phyloP scores from a whole-genome alignment of 768 basidiomycete species.

The Tulasnella calospora region DNA sequence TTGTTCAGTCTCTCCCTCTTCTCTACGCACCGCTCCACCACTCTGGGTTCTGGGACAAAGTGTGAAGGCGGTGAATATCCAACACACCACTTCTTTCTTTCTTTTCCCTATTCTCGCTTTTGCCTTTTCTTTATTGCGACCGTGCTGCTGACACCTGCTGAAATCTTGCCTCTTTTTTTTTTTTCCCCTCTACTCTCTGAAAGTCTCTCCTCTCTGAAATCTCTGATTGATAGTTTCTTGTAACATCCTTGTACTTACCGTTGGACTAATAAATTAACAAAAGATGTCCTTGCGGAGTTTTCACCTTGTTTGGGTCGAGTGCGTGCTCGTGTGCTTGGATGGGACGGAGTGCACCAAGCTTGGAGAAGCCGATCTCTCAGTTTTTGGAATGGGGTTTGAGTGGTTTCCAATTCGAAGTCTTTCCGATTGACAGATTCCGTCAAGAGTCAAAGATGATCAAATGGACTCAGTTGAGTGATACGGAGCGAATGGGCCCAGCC shows the following conservation, averaged over 20 bases:
- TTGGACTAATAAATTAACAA: not conserved
- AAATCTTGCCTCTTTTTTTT: not conserved
- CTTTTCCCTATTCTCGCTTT: not conserved
- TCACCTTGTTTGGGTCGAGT: too few relatives aligned
- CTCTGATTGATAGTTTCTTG: not conserved
- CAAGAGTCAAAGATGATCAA: not conserved
- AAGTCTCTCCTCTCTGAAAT: not conserved
- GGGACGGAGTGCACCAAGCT: too few relatives aligned
- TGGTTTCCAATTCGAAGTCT: too few relatives aligned
- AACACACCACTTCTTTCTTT: not conserved
- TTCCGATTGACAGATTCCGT: too few relatives aligned
- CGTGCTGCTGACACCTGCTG: not conserved
- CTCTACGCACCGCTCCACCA: not conserved
- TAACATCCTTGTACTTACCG: not conserved
- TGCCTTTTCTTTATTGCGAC: not conserved
- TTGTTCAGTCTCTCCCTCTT: not conserved
- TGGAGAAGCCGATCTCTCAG: too few relatives aligned
- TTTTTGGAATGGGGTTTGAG: too few relatives aligned
- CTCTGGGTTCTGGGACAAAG: constrained; percentile 1
- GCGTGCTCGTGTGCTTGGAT: too few relatives aligned
- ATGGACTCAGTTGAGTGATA: constrained; percentile 1
- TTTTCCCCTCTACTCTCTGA: not conserved
- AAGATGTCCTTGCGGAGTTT: not conserved
- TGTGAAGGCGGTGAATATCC: not conserved
- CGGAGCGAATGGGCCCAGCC: not conserved